Conservation (phyloP, 177 flowering plant genomes). For the Tripterygium wilfordii region DNA sequence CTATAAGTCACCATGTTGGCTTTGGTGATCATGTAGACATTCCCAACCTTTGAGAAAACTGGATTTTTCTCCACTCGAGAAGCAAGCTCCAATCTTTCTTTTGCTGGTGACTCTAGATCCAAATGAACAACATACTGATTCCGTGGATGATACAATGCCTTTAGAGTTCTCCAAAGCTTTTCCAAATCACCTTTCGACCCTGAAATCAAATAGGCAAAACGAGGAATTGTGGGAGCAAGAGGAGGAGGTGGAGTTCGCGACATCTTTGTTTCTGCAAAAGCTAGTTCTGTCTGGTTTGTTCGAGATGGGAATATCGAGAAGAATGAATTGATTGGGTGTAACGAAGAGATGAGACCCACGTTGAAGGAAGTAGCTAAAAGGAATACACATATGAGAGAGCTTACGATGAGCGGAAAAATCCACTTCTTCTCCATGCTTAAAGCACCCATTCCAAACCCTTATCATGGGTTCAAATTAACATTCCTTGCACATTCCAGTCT, state of each 20-base stretch:
- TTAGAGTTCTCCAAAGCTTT: constrained; percentile 82
- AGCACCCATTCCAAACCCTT: constrained; percentile 32
- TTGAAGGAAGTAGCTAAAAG: constrained; percentile 63
- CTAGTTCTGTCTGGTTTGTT: constrained; percentile 30
- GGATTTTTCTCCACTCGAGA: constrained; percentile 55
- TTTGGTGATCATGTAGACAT: constrained; percentile 67
- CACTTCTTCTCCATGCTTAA: constrained; percentile 69
- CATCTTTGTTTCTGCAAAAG: constrained; percentile 39
- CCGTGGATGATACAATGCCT: constrained; percentile 76
- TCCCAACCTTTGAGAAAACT: constrained; percentile 55
- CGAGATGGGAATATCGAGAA: constrained; percentile 34
- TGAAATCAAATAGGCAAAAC: constrained; percentile 77
- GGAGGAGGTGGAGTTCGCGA: constrained; percentile 33
- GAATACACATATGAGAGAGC: constrained; percentile 53
- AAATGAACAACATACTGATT: constrained; percentile 83
- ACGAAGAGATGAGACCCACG: constrained; percentile 64
- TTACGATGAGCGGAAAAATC: constrained; percentile 57
- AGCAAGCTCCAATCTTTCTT: constrained; percentile 75
- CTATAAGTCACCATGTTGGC: constrained; percentile 94
- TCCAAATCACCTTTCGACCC: constrained; percentile 90
- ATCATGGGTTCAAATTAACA: constrained; percentile 17
- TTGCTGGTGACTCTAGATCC: constrained; percentile 64
- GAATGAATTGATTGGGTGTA: constrained; percentile 50
- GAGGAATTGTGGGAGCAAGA: constrained; percentile 36
- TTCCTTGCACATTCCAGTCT: too few relatives aligned